A percentile compares a stretch with the other conserved stretches of the same genome.
Conservation (phyloP, 2,329 filamentous ascomycete genomes). For the Venturia oleaginea region DNA sequence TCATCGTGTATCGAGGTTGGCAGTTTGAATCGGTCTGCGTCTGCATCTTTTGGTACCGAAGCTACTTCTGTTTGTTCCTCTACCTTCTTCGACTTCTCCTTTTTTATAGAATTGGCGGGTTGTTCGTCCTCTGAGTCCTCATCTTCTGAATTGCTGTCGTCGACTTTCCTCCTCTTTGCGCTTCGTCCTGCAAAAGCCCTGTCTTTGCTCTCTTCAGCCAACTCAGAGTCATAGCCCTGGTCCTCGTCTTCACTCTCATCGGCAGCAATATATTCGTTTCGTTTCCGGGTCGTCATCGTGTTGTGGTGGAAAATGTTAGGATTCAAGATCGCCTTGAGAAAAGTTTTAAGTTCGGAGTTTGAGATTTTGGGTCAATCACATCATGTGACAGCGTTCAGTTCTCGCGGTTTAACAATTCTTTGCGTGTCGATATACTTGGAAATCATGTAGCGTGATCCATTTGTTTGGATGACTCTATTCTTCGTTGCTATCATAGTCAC, state of each 20-base stretch:
- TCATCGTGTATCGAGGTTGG: constrained; percentile 5
- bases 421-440: background rate
- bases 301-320: background rate
- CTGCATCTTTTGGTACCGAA: background rate
- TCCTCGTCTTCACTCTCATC: constrained; percentile 35
- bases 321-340: background rate
- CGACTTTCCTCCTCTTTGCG: constrained; percentile 55
- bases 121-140: constrained; percentile 17
- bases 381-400: background rate
- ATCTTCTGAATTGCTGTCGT: constrained; percentile 29
- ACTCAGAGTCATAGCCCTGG: constrained; percentile 56
- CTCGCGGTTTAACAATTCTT: background rate
- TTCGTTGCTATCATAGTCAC: background rate
- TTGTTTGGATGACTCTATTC: background rate
- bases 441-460: background rate
- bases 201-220: constrained; percentile 57
- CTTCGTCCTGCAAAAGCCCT: constrained; percentile 36
- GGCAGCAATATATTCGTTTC: constrained; percentile 60
- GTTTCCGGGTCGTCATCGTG: constrained; percentile 57
- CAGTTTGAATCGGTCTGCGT: background rate
- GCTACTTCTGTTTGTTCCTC: background rate
- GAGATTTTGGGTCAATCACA: background rate
- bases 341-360: background rate
- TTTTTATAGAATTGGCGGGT: background rate
- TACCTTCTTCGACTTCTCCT: background rate